Evolutionary conservation across 306 rosid species (phyloP).

Genomic region (Hippophae tibetana): DNA sequence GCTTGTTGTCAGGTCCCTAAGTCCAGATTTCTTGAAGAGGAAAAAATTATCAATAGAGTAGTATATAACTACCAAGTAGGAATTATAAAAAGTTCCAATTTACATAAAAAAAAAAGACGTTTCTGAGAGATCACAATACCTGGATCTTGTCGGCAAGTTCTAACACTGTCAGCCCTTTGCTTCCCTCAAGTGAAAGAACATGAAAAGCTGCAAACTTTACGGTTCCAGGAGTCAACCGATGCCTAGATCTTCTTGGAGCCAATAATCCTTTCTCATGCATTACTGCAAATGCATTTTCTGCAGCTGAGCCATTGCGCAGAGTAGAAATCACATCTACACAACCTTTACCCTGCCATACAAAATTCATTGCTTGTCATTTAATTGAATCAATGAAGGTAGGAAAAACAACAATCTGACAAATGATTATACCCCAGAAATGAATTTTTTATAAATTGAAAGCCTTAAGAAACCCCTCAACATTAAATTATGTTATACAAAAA

Average conservation of each 20-base stretch:
- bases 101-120: constrained; percentile 2
- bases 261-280: constrained; percentile 96
- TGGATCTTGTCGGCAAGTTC: constrained; percentile 99
- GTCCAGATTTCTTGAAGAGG: constrained; percentile 76
- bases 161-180: constrained; percentile 78
- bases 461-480: too few relatives aligned
- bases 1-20: constrained; percentile 94
- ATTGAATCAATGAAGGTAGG: too few relatives aligned
- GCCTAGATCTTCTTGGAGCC: constrained; percentile 86
- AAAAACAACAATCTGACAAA: too few relatives aligned
- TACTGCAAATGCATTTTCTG: constrained; percentile 78
- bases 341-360: constrained; percentile 50
- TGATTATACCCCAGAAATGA: too few relatives aligned
- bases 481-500: too few relatives aligned
- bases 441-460: too few relatives aligned
- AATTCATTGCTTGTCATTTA: too few relatives aligned
- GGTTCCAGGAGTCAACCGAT: constrained; percentile 95
- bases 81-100: background rate
- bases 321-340: constrained; percentile 80
- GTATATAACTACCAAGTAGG: background rate
- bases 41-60: constrained; percentile 5
- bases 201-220: constrained; percentile 98
- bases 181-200: constrained; percentile 90
- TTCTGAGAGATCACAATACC: constrained; percentile 26
- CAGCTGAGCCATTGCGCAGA: constrained; percentile 92